Percentiles rank a stretch among this genome's conserved stretches.
phyloP scores from a whole-genome alignment of 1,139 yeast species.

The Meyerozyma sp. region DNA sequence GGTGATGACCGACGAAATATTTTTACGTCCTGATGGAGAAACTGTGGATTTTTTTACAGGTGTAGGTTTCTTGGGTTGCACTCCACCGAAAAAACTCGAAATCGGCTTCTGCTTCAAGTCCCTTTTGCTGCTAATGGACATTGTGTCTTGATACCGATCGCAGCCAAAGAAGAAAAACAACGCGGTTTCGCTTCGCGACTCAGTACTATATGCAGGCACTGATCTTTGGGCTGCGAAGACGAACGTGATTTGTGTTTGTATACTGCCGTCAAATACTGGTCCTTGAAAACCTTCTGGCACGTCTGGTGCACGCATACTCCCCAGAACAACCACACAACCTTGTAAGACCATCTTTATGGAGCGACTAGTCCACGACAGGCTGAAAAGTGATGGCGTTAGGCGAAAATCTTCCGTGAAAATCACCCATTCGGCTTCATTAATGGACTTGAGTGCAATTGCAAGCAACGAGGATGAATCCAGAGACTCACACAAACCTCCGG shows the following conservation, averaged over 20 bases:
- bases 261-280: neutral
- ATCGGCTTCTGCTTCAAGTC: slow-evolving; percentile 1
- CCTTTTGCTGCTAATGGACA: neutral
- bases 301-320: neutral
- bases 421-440: neutral
- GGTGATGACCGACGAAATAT: neutral
- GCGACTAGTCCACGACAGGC: neutral
- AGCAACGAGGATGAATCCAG: slow-evolving; percentile 1
- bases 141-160: slow-evolving; percentile 1
- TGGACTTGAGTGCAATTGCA: slow-evolving; percentile 1
- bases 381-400: neutral
- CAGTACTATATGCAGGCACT: neutral
- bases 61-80: neutral
- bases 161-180: slow-evolving; percentile 1
- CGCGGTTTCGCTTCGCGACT: neutral
- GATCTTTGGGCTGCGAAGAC: neutral
- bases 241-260: neutral
- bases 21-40: neutral
- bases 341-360: neutral
- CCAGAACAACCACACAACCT: neutral
- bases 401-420: slow-evolving; percentile 1
- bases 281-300: neutral
- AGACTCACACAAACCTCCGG: neutral
- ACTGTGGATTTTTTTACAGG: neutral
- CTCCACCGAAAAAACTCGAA: slow-evolving; percentile 1